A percentile compares a stretch with the other conserved stretches of the same genome.
phyloP scores from a whole-genome alignment of 2,329 filamentous ascomycete species.

The Tolypocladium pustulatum region DNA sequence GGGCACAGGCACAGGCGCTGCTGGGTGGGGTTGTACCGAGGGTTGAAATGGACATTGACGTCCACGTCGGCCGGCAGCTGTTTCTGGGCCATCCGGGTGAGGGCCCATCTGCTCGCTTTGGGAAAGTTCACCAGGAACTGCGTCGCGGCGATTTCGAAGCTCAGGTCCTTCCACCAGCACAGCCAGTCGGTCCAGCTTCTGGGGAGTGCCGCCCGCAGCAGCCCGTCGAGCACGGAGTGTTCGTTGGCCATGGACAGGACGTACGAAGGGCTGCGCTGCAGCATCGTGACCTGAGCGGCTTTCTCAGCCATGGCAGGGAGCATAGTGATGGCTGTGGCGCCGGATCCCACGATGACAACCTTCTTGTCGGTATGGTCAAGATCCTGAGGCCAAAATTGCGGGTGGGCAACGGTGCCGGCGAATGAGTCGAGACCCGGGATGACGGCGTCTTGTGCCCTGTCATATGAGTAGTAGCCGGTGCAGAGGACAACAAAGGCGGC shows the following conservation, averaged over 20 bases:
- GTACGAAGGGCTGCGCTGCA: constrained; percentile 70
- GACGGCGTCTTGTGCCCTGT: constrained; percentile 43
- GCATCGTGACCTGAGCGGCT: constrained; percentile 61
- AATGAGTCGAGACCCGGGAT: constrained; percentile 63
- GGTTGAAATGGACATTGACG: constrained; percentile 53
- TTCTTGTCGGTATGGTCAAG: constrained; percentile 56
- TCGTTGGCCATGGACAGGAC: constrained; percentile 43
- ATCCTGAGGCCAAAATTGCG: constrained; percentile 67
- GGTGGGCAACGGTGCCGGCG: constrained; percentile 53
- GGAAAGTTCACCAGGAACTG: constrained; percentile 17
- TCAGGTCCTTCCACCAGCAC: constrained; percentile 37
- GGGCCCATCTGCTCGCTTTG: constrained; percentile 14
- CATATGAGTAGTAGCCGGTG: constrained; percentile 63
- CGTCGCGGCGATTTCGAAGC: constrained; percentile 33
- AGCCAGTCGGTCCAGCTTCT: constrained; percentile 32
- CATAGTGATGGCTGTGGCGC: constrained; percentile 71
- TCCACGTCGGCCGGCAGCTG: constrained; percentile 44
- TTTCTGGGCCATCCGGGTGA: constrained; percentile 30
- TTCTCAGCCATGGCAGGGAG: constrained; percentile 57
- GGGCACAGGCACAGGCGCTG: constrained; percentile 64
- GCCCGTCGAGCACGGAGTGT: constrained; percentile 24
- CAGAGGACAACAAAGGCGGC: constrained; percentile 50
- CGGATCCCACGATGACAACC: constrained; percentile 64
- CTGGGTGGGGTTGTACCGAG: constrained; percentile 56
- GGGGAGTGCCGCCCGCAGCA: constrained; percentile 35